phyloP scores from a whole-genome alignment of 805 yeast genomes.

The Ogataea populi-albae region DNA sequence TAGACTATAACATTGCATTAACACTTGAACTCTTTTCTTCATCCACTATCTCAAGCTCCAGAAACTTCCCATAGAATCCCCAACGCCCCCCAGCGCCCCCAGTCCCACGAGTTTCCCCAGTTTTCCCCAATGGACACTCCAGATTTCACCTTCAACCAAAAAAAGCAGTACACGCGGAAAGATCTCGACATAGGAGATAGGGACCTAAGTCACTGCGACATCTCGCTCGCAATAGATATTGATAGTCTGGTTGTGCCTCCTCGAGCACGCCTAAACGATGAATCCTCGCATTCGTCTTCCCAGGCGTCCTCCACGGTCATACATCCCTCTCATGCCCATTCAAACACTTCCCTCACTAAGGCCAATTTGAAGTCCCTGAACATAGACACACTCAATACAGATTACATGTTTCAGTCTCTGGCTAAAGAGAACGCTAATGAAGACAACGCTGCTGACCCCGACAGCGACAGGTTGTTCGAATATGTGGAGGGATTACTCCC shows the following conservation, averaged over 20 bases:
- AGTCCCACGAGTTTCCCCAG: too few species aligned
- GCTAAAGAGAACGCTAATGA: conserved; percentile 1
- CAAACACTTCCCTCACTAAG: conserved; percentile 7
- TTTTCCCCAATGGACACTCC: too few species aligned
- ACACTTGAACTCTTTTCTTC: too few species aligned
- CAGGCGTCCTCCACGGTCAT: conserved; percentile 31
- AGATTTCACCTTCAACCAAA: too few species aligned
- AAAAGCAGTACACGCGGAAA: conserved; percentile 24
- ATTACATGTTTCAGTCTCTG: conserved; percentile 13
- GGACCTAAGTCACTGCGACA: too few species aligned
- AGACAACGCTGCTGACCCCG: conserved; percentile 13
- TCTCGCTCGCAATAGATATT: too few species aligned
- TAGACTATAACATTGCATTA: too few species aligned
- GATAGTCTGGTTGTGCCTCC: conserved; percentile 14
- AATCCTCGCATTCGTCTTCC: too few species aligned
- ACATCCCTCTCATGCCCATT: conserved; percentile 12
- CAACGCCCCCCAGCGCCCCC: too few species aligned
- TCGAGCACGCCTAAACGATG: conserved; percentile 6
- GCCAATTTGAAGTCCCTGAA: conserved; percentile 11
- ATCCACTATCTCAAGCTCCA: too few species aligned
- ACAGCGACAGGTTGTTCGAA: conserved; percentile 38
- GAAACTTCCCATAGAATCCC: too few species aligned
- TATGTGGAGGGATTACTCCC: conserved; percentile 44
- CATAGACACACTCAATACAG: conserved; percentile 25
- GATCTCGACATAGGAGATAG: conserved; percentile 19